Conservation (phyloP, 495 filamentous ascomycete genomes). For the Penicillium egyptiacum region DNA sequence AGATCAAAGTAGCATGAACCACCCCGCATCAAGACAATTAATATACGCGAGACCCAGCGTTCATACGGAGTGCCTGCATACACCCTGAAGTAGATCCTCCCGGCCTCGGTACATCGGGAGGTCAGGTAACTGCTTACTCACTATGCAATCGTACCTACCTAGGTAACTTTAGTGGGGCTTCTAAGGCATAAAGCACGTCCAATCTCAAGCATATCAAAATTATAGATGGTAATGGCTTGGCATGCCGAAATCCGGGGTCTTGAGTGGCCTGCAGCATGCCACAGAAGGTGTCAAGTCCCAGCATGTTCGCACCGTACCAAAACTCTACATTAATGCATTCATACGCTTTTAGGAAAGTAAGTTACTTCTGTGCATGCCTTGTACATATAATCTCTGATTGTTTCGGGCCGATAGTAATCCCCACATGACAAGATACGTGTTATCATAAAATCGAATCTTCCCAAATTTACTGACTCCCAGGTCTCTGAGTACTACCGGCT, state of each 20-base stretch:
- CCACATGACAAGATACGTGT: not conserved
- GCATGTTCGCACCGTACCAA: not conserved
- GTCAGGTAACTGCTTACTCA: not conserved
- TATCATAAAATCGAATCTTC: not conserved
- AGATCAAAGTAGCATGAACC: not conserved
- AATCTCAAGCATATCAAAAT: not conserved
- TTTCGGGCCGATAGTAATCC: too few relatives aligned
- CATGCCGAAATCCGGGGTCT: not conserved
- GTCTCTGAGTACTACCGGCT: not conserved
- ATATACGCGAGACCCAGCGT: not conserved
- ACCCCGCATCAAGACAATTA: conserved; percentile 2
- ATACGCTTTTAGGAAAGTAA: too few relatives aligned
- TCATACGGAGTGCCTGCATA: not conserved
- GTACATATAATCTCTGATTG: too few relatives aligned
- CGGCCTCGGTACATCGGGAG: not conserved
- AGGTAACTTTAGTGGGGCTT: not conserved
- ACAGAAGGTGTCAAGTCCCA: not conserved
- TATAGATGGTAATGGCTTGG: too few relatives aligned
- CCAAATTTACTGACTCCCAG: not conserved
- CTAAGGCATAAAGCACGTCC: not conserved
- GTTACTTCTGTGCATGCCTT: too few relatives aligned
- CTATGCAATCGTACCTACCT: not conserved
- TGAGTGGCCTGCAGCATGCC: not conserved
- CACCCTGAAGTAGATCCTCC: not conserved
- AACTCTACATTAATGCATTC: too few relatives aligned